Evolutionary conservation across 345 rosid species (phyloP).

Genomic region (Bretschneidera sinensis): DNA sequence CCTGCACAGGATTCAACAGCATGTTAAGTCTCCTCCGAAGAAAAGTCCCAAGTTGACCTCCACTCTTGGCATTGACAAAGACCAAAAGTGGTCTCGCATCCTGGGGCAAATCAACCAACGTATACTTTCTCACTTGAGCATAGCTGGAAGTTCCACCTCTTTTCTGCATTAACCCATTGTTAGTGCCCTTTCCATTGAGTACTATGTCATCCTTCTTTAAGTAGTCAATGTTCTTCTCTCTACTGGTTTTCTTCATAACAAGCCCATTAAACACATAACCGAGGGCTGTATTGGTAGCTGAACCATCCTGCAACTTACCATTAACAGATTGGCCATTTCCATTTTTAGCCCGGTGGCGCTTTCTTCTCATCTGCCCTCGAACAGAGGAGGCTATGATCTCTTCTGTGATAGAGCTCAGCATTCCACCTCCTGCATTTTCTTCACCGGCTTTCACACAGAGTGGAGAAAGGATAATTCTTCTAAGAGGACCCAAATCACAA

Average conservation of each 20-base stretch:
- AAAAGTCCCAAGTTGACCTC: conserved; percentile 71
- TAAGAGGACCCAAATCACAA: conserved; percentile 61
- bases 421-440: conserved; percentile 30
- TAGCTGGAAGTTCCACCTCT: conserved; percentile 23
- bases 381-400: conserved; percentile 36
- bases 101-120: conserved; percentile 48
- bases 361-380: conserved; percentile 39
- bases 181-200: conserved; percentile 21
- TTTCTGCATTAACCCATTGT: conserved; percentile 32
- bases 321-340: conserved; percentile 27
- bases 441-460: conserved; percentile 47
- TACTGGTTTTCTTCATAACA: conserved; percentile 43
- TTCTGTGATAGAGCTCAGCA: conserved; percentile 31
- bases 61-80: conserved; percentile 76
- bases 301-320: conserved; percentile 36
- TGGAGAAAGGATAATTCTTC: conserved; percentile 58
- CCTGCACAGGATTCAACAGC: conserved; percentile 82
- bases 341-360: conserved; percentile 34
- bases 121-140: conserved; percentile 32
- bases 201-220: conserved; percentile 25
- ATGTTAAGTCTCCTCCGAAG: conserved; percentile 68
- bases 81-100: conserved; percentile 74
- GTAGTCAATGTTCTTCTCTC: conserved; percentile 39
- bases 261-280: conserved; percentile 29
- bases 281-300: conserved; percentile 30